phyloP scores from a whole-genome alignment of 2,329 filamentous ascomycete species.

The Aspergillus candidus region DNA sequence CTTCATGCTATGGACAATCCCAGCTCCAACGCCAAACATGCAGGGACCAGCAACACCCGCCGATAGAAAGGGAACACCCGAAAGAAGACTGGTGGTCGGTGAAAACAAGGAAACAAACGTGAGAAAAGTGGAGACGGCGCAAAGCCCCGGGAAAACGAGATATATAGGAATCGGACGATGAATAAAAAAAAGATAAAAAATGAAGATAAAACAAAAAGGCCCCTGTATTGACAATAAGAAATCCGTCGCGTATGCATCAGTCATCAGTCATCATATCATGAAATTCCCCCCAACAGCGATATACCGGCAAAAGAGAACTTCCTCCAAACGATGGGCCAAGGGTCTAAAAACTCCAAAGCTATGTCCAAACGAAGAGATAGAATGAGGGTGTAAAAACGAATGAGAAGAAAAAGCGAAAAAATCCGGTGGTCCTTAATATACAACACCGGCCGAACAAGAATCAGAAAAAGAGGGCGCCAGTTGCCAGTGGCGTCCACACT shows the following conservation, averaged over 20 bases:
- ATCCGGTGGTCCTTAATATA: conserved; percentile 13
- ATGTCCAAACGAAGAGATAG: conserved; percentile 4
- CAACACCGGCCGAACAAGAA: conserved; percentile 11
- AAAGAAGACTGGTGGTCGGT: conserved; percentile 12
- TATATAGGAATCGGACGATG: no score
- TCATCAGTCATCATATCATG: conserved; percentile 36
- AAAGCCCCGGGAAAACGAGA: no score
- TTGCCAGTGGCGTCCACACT: neutral
- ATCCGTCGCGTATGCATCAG: conserved; percentile 28
- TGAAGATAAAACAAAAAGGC: no score
- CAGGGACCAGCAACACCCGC: conserved; percentile 15
- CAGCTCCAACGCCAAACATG: conserved; percentile 26
- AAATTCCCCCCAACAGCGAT: conserved; percentile 16
- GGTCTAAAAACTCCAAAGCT: conserved; percentile 14
- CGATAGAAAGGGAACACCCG: conserved; percentile 10
- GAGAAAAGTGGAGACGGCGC: no score
- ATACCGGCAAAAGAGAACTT: conserved; percentile 9
- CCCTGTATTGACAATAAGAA: conserved; percentile 3
- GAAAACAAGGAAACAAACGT: conserved; percentile 8
- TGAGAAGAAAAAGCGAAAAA: conserved; percentile 4
- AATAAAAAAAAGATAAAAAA: no score
- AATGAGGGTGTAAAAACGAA: conserved; percentile 1
- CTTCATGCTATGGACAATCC: conserved; percentile 29
- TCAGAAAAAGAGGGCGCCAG: conserved; percentile 6
- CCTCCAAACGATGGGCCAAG: conserved; percentile 13